Evolutionary conservation across 2,329 filamentous ascomycete species (phyloP), one percentile per base, ranked within the genome.

Genomic region (Shiraia sp.): DNA sequence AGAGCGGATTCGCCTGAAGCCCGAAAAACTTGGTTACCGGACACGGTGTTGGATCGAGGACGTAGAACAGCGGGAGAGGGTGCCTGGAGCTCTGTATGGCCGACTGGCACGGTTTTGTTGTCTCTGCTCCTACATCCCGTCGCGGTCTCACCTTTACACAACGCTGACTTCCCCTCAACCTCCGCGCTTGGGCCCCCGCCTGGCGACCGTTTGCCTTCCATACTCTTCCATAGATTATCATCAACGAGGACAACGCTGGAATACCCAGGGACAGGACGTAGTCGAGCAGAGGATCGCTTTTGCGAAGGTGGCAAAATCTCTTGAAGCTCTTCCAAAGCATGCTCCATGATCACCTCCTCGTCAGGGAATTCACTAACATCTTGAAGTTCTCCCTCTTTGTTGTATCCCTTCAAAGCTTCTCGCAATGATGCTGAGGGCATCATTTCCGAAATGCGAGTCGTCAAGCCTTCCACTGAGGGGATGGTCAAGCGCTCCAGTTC

Each of bases 401-500:
- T 66, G 31, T 72, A 61, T 22, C 4, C 4, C 19, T 22, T 22
- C 19, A 22, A 22, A 22, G 19, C 19, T 36, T 70, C 68, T 16
- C 59, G 66, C 36, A 78, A 48, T 8, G 71, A 40, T n/a, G 33
- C 17, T 8, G 38, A 70, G 4, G 74, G 75, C 13, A 77, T 50
- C 10, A 75, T 60, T 53, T 73, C 71, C 0, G 74, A 75, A 10
- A 77, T 57, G 14, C 73, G 68, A 35, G 75, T 66, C 2, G 74
- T 75, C 6, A 77, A 61, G 9, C 65, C 71, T 19, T 63, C 65
- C 12, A 76, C 67, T 4, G 71, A 75, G 12, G 75, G 75, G 16
- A 78, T 71, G 4, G 70, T 71, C 15, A 77, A 55, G 22, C 70
- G 66, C 17, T 75, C 70, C 51, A 76, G 65, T 53, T 77, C 74